phyloP scores from a whole-genome alignment of 1,139 yeast genomes.

The Maudiozyma humilis region DNA sequence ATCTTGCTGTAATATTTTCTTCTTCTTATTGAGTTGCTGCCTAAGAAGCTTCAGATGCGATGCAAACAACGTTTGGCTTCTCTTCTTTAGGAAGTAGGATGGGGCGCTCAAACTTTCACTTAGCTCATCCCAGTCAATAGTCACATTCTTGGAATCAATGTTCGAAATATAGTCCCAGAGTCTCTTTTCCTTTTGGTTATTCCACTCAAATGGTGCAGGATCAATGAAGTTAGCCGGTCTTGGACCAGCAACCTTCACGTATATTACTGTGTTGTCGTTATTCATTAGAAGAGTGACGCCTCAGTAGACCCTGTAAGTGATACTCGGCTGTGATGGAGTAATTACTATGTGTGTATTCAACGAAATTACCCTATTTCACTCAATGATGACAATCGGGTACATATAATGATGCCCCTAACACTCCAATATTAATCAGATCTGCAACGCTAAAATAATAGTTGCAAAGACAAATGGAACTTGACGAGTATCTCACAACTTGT shows the following conservation, averaged over 20 bases:
- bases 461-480: too few relatives aligned
- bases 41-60: constrained; percentile 23
- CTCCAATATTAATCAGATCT: too few relatives aligned
- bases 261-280: constrained; percentile 24
- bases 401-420: too few relatives aligned
- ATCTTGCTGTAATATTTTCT: constrained; percentile 9
- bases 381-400: too few relatives aligned
- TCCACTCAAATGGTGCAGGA: constrained; percentile 38
- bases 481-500: too few relatives aligned
- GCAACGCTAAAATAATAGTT: too few relatives aligned
- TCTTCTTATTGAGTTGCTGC: constrained; percentile 18
- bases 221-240: constrained; percentile 36
- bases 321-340: too few relatives aligned
- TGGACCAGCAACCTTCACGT: constrained; percentile 31
- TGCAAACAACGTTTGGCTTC: constrained; percentile 26
- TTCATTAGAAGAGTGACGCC: constrained; percentile 18
- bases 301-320: background rate
- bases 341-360: too few relatives aligned
- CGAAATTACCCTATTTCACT: too few relatives aligned
- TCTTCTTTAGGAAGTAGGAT: constrained; percentile 22
- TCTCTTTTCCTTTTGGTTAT: constrained; percentile 33
- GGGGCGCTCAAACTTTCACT: constrained; percentile 25
- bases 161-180: constrained; percentile 37
- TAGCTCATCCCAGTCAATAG: constrained; percentile 35
- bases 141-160: constrained; percentile 29